Evolutionary conservation across 139 green algal species (phyloP).

Genomic region (Closterium sp.): DNA sequence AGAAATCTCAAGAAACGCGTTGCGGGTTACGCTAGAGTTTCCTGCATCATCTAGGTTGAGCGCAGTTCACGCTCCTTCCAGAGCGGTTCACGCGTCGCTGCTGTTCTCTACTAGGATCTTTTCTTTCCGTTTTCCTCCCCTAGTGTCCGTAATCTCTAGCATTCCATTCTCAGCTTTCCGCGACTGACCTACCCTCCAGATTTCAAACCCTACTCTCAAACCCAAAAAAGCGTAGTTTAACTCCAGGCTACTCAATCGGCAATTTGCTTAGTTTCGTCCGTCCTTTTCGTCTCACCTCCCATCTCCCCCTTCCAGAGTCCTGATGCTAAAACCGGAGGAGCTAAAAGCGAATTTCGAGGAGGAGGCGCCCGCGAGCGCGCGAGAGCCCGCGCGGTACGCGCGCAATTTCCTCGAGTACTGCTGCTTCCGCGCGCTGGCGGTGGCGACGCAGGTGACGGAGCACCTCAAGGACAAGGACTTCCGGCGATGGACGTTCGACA

Average conservation of each 20-base stretch:
- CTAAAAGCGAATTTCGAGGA: constrained; percentile 35
- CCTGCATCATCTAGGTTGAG: not conserved
- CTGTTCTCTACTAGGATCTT: not conserved
- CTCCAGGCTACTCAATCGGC: too few species aligned
- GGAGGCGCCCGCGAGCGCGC: constrained; percentile 21
- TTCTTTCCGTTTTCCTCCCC: too few species aligned
- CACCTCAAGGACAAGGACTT: constrained; percentile 40
- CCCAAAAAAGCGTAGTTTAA: not conserved
- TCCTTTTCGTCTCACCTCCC: not conserved
- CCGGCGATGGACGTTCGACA: constrained; percentile 41
- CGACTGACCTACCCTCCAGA: too few species aligned
- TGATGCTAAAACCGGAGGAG: constrained; percentile 39
- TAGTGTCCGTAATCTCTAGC: too few species aligned
- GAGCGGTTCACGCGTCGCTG: not conserved
- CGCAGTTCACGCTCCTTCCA: too few species aligned
- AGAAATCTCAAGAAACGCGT: not conserved
- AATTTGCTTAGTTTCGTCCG: not conserved
- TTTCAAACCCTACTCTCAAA: too few species aligned
- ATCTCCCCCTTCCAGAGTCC: constrained; percentile 7
- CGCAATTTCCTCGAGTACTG: constrained; percentile 50
- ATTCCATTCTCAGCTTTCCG: too few species aligned
- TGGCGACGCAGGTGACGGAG: constrained; percentile 32
- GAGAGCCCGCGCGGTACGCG: constrained; percentile 21
- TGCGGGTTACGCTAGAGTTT: not conserved
- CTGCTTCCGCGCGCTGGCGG: constrained; percentile 46